Percentiles rank a stretch among this genome's conserved stretches.
Evolutionary conservation across 495 filamentous ascomycete species (phyloP).

Genomic region (Pyrenula aspistea): DNA sequence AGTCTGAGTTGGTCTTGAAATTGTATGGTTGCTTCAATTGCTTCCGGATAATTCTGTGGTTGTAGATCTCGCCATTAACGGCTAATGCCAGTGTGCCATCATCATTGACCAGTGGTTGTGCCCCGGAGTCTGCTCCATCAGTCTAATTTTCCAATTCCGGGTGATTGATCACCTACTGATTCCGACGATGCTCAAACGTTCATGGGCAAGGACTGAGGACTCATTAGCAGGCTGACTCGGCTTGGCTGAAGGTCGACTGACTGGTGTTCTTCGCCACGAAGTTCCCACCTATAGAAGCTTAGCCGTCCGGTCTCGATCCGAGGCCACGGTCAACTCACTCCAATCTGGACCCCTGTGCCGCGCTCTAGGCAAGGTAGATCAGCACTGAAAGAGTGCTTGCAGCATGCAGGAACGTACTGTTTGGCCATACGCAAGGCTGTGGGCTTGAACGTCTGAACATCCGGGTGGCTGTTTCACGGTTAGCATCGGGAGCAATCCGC

Average conservation of each 20-base stretch:
- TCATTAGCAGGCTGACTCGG: conserved; percentile 14
- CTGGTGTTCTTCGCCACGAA: conserved; percentile 80
- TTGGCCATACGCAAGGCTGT: conserved; percentile 93
- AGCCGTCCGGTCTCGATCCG: not conserved
- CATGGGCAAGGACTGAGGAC: conserved; percentile 78
- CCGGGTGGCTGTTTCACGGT: conserved; percentile 58
- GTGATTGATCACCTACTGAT: conserved; percentile 52
- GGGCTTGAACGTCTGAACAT: conserved; percentile 94
- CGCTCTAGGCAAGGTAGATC: conserved; percentile 46
- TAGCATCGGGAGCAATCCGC: conserved; percentile 11
- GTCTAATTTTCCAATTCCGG: conserved; percentile 9
- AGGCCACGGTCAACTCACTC: conserved; percentile 54
- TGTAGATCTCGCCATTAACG: conserved; percentile 99
- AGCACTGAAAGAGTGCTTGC: conserved; percentile 19
- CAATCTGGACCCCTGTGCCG: conserved; percentile 97
- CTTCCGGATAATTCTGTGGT: conserved; percentile 89
- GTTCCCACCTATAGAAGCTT: conserved; percentile 58
- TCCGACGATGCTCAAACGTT: conserved; percentile 93
- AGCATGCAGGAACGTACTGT: conserved; percentile 47
- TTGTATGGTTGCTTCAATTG: conserved; percentile 64
- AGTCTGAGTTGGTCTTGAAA: conserved; percentile 97
- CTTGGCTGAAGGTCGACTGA: conserved; percentile 26
- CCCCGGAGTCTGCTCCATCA: conserved; percentile 61
- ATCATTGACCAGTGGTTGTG: conserved; percentile 87
- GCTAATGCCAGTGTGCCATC: conserved; percentile 80